Percentiles rank a stretch among this genome's conserved stretches.
These are phyloP conservation scores for Xerocomus minutiporus DNA, from an alignment of 1,284 basidiomycete species.

Conservation along the genomic window DNA sequence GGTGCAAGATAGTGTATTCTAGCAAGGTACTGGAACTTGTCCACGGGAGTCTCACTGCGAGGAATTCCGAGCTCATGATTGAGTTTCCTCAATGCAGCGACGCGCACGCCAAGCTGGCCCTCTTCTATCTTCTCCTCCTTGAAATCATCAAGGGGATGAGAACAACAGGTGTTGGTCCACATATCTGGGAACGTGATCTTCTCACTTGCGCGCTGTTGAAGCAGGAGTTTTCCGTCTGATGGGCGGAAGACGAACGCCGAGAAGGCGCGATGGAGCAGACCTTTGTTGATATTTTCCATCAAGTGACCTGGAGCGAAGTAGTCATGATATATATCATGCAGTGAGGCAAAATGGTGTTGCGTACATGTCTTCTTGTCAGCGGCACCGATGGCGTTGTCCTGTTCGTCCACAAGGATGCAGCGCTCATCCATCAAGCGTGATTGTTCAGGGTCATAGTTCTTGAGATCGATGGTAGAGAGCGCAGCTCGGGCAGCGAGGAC, in stretches of 20 bases:
- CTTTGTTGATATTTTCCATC: conserved; percentile 95
- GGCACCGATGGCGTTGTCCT: conserved; percentile 87
- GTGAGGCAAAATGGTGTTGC: conserved; percentile 28
- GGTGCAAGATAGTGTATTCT: conserved; percentile 98
- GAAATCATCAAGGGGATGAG: conserved; percentile 93
- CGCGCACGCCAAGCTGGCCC: conserved; percentile 80
- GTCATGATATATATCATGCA: conserved; percentile 1
- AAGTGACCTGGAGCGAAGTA: conserved; percentile 63
- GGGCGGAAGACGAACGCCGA: conserved; percentile 97
- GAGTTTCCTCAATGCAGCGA: conserved; percentile 91
- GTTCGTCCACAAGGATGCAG: conserved; percentile 91
- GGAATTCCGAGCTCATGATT: conserved; percentile 97
- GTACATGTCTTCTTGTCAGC: conserved; percentile 96
- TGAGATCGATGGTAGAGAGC: conserved; percentile 68
- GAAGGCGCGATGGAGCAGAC: conserved; percentile 96
- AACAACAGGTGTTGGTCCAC: conserved; percentile 99
- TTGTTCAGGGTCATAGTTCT: conserved; percentile 76
- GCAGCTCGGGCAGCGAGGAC: conserved; percentile 54
- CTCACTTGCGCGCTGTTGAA: conserved; percentile 92
- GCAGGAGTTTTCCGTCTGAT: conserved; percentile 87
- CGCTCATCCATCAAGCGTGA: conserved; percentile 94
- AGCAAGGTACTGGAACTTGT: conserved; percentile 92
- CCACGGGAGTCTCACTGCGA: conserved; percentile 67
- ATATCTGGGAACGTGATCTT: conserved; percentile 99
- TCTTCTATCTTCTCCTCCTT: conserved; percentile 75